Conservation (phyloP, 2,329 filamentous ascomycete species). For the Fonsecaea pugnacius region DNA sequence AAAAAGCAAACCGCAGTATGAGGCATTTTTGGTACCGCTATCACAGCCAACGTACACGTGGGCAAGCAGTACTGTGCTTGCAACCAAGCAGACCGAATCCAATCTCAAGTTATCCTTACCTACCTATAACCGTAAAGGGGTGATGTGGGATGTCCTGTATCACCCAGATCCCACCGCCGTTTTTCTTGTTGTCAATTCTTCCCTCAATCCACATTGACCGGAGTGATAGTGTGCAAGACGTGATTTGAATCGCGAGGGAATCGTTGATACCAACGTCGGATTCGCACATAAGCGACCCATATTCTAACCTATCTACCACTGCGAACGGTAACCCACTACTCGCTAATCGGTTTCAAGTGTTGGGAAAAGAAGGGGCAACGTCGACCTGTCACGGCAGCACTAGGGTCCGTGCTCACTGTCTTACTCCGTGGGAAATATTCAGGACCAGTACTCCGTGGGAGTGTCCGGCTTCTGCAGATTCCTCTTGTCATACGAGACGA, state of each 20-base stretch:
- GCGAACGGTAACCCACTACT: neutral
- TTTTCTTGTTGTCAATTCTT: neutral
- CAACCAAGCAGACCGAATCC: neutral
- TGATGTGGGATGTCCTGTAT: neutral
- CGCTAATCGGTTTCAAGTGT: neutral
- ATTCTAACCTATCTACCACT: neutral
- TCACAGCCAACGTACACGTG: neutral
- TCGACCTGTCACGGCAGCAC: neutral
- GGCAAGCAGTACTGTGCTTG: neutral
- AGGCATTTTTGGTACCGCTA: neutral
- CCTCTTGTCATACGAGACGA: neutral
- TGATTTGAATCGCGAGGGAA: neutral
- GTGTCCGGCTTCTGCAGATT: neutral
- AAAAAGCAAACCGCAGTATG: neutral
- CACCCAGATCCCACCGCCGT: neutral
- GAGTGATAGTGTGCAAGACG: neutral
- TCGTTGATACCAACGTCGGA: neutral
- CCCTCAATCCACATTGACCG: no score
- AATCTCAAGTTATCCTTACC: neutral
- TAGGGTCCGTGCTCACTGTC: neutral
- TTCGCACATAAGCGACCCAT: neutral
- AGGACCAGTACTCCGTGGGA: neutral
- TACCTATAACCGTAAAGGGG: neutral
- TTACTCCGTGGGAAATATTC: neutral
- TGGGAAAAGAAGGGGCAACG: neutral